Conservation (phyloP, 352 stramenopile genomes). For the Pythium aphanidermatum region DNA sequence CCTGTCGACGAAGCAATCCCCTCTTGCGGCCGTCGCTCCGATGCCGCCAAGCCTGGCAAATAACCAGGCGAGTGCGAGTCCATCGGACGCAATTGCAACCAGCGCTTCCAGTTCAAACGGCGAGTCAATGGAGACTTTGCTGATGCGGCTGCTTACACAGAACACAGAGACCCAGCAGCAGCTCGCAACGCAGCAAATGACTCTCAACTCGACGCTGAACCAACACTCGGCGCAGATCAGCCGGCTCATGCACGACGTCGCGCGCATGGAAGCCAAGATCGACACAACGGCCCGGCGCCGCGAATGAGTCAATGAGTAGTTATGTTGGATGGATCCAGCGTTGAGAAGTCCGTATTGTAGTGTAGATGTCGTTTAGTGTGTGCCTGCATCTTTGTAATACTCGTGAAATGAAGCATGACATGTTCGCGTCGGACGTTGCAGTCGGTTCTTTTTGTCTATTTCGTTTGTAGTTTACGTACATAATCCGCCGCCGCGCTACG, state of each 20-base stretch:
- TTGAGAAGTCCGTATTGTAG: neutral
- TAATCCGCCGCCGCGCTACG: too few species aligned
- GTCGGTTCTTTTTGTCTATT: neutral
- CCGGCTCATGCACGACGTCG: constrained; percentile 67
- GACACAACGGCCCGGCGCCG: constrained; percentile 26
- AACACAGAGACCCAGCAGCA: constrained; percentile 83
- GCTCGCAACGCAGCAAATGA: constrained; percentile 68
- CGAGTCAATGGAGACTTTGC: constrained; percentile 61
- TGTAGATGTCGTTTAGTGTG: too few species aligned
- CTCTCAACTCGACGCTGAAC: constrained; percentile 50
- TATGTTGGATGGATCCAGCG: too few species aligned
- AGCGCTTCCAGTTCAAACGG: constrained; percentile 3
- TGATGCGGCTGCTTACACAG: constrained; percentile 77
- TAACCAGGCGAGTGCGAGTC: constrained; percentile 3
- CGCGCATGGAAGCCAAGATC: constrained; percentile 75
- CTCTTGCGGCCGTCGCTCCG: constrained; percentile 24
- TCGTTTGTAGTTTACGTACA: neutral
- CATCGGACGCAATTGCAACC: constrained; percentile 12
- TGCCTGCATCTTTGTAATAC: too few species aligned
- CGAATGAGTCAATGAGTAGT: neutral
- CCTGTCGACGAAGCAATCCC: constrained; percentile 2
- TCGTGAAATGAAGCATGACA: too few species aligned
- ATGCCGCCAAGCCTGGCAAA: constrained; percentile 7
- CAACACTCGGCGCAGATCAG: constrained; percentile 70
- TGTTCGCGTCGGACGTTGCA: too few species aligned